These are phyloP conservation scores for Fagus crenata DNA, from an alignment of 306 rosid genomes.

Conservation along the genomic window DNA sequence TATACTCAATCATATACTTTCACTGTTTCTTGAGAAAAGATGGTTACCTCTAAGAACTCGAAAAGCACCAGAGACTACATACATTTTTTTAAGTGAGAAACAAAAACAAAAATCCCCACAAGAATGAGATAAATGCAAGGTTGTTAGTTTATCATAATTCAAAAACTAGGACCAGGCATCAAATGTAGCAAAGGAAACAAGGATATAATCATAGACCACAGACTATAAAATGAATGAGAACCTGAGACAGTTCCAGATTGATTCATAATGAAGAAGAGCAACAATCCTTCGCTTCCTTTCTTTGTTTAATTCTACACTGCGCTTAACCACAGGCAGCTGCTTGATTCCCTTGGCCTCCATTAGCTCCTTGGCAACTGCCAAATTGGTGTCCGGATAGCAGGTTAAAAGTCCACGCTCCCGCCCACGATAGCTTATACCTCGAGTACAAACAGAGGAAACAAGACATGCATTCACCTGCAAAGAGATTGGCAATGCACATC, in stretches of 20 bases:
- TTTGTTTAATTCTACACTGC: slow-evolving; percentile 38
- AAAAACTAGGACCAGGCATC: not conserved
- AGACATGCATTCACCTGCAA: slow-evolving; percentile 57
- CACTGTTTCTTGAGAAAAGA: not conserved
- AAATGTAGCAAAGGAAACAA: not conserved
- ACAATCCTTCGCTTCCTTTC: slow-evolving; percentile 66
- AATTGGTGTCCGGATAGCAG: slow-evolving; percentile 73
- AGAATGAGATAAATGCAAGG: slow-evolving; percentile 2
- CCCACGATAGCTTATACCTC: slow-evolving; percentile 80
- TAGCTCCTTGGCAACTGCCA: slow-evolving; percentile 84
- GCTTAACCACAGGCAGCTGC: slow-evolving; percentile 93
- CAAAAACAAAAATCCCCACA: not conserved
- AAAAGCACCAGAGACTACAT: not conserved
- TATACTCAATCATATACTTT: not conserved
- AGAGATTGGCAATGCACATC: slow-evolving; percentile 23
- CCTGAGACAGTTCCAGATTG: slow-evolving; percentile 79
- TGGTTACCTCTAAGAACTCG: not conserved
- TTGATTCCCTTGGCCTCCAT: slow-evolving; percentile 94
- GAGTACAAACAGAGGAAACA: slow-evolving; percentile 86
- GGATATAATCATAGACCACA: slow-evolving; percentile 7
- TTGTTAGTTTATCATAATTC: not conserved
- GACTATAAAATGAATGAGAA: slow-evolving; percentile 34
- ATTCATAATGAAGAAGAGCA: slow-evolving; percentile 79
- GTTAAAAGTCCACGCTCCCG: slow-evolving; percentile 76
- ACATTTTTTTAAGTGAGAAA: not conserved